These are phyloP conservation scores for Elaeis guineensis DNA, from an alignment of 176 grass and related monocot species.

Conservation along the genomic window DNA sequence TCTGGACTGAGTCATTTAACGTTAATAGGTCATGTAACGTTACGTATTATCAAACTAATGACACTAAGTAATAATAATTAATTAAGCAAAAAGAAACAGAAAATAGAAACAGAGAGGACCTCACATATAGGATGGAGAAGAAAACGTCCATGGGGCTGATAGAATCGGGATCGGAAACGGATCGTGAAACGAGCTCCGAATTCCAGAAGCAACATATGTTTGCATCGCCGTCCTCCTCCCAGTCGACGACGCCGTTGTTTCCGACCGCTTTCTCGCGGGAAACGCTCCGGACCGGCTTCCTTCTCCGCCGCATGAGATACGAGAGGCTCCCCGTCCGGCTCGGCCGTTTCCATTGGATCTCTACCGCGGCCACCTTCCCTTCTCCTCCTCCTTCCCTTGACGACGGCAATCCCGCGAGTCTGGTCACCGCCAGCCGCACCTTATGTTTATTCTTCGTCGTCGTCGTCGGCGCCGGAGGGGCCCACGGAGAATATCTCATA, in stretches of 20 bases:
- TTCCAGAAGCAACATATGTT: conserved; percentile 9
- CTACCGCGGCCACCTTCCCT: conserved; percentile 31
- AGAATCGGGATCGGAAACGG: neutral
- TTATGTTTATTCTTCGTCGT: conserved; percentile 18
- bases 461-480: neutral
- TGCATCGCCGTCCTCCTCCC: conserved; percentile 32
- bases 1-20: no score
- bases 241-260: conserved; percentile 28
- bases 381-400: neutral
- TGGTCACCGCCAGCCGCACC: conserved; percentile 37
- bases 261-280: conserved; percentile 16
- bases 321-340: conserved; percentile 21
- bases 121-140: conserved; percentile 81
- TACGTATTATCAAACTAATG: conserved; percentile 11
- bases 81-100: neutral
- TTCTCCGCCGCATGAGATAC: conserved; percentile 4
- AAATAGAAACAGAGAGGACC: neutral
- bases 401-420: conserved; percentile 43
- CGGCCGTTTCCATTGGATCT: conserved; percentile 50
- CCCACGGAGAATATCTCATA: conserved; percentile 1
- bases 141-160: conserved; percentile 6
- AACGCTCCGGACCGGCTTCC: conserved; percentile 15
- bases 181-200: conserved; percentile 10
- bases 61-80: neutral
- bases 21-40: conserved; percentile 24